Evolutionary conservation across 2,329 filamentous ascomycete genomes (phyloP).

Genomic region (Pseudogymnoascus sp.): DNA sequence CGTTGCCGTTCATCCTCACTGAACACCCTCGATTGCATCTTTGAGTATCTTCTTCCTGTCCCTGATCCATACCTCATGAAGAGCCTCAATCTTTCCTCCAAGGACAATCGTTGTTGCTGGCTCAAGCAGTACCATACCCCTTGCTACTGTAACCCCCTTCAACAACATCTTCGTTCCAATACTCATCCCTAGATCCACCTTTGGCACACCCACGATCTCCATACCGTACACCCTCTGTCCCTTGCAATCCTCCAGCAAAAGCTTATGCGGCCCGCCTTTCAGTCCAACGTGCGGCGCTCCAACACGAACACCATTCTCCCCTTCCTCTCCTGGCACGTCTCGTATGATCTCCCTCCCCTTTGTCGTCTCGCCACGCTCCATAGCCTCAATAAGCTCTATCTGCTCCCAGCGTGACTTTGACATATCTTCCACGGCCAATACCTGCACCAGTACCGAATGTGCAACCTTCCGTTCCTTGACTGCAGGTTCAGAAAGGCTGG

Average conservation of each 20-base stretch:
- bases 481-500: slow-evolving; percentile 44
- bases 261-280: slow-evolving; percentile 56
- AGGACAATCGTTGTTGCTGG: slow-evolving; percentile 60
- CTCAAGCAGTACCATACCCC: slow-evolving; percentile 73
- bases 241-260: slow-evolving; percentile 72
- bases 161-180: slow-evolving; percentile 82
- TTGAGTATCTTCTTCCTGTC: slow-evolving; percentile 63
- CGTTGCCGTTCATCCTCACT: neutral
- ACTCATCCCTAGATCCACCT: slow-evolving; percentile 55
- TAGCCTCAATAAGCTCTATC: slow-evolving; percentile 70
- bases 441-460: slow-evolving; percentile 65
- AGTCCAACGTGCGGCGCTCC: neutral
- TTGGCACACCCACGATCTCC: slow-evolving; percentile 60
- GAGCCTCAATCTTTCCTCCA: slow-evolving; percentile 78
- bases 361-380: slow-evolving; percentile 64
- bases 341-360: slow-evolving; percentile 76
- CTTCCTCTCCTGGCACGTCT: slow-evolving; percentile 48
- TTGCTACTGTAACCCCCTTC: slow-evolving; percentile 57
- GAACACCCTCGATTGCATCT: slow-evolving; percentile 41
- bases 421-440: slow-evolving; percentile 81
- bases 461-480: slow-evolving; percentile 49
- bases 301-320: slow-evolving; percentile 12
- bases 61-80: slow-evolving; percentile 71
- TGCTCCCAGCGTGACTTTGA: slow-evolving; percentile 76
- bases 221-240: slow-evolving; percentile 64